phyloP scores from a whole-genome alignment of 2,329 filamentous ascomycete genomes.

The Alternaria rosae region DNA sequence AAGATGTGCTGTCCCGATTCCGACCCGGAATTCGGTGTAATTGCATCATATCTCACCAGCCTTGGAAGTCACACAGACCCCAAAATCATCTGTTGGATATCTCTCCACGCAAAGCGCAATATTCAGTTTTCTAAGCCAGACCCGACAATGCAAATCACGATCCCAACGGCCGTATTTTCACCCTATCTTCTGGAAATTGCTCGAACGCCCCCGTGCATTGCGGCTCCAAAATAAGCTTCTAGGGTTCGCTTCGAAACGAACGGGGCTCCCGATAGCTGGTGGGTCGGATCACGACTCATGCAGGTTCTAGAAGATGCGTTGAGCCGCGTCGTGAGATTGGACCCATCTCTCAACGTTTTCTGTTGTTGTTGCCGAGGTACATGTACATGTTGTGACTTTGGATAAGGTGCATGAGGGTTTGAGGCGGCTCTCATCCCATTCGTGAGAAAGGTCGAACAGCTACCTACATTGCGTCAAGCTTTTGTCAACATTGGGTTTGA shows the following conservation, averaged over 20 bases:
- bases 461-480: not conserved
- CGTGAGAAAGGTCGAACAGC: not conserved
- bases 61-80: not conserved
- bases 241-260: conserved; percentile 12
- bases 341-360: not conserved
- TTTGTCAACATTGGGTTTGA: not conserved
- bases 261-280: conserved; percentile 28
- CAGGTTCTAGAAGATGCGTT: conserved; percentile 20
- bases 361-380: conserved; percentile 5
- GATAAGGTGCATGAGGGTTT: not conserved
- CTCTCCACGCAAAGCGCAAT: too few relatives aligned
- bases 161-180: not conserved
- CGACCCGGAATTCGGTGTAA: not conserved
- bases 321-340: conserved; percentile 23
- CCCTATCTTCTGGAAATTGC: not conserved
- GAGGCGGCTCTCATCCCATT: not conserved
- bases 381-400: not conserved
- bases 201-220: not conserved
- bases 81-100: not conserved
- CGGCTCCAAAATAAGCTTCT: conserved; percentile 12
- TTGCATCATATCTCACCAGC: not conserved
- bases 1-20: not conserved
- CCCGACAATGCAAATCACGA: not conserved
- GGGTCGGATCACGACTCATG: conserved; percentile 23
- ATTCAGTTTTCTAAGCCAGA: not conserved